Conservation (phyloP, 148 eudicot genomes). For the Dysphania ambrosioides region DNA sequence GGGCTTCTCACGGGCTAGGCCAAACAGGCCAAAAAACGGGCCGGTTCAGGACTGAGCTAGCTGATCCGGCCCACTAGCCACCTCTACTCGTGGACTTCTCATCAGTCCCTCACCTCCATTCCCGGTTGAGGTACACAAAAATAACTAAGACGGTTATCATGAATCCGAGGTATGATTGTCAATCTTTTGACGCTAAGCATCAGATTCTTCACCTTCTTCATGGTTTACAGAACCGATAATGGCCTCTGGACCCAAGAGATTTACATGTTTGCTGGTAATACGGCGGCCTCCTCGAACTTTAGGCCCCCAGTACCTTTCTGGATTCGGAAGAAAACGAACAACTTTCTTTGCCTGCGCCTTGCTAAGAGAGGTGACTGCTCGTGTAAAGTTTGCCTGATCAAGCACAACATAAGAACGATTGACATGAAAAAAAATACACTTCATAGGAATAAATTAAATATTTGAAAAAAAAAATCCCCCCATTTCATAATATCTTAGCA, state of each 20-base stretch:
- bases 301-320: conserved; percentile 95
- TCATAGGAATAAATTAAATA: too few species aligned
- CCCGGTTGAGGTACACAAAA: conserved; percentile 25
- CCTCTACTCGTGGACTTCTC: conserved; percentile 13
- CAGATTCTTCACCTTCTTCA: conserved; percentile 54
- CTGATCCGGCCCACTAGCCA: too few species aligned
- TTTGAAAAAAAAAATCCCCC: too few species aligned
- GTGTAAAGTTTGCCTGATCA: conserved; percentile 85
- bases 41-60: too few species aligned
- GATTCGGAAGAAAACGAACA: conserved; percentile 84
- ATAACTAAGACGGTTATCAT: conserved; percentile 28
- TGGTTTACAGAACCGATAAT: conserved; percentile 44
- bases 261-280: conserved; percentile 74
- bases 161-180: conserved; percentile 50
- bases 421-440: too few species aligned
- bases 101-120: conserved; percentile 23
- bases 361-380: conserved; percentile 86
- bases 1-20: too few species aligned
- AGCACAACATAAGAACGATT: not conserved
- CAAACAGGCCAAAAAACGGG: too few species aligned
- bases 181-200: conserved; percentile 73
- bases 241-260: conserved; percentile 68
- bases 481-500: too few species aligned
- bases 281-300: conserved; percentile 87
- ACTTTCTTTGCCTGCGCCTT: conserved; percentile 94